These are phyloP conservation scores for Amaranthus hypochondriacus DNA, from an alignment of 148 eudicot species.

Conservation along the genomic window DNA sequence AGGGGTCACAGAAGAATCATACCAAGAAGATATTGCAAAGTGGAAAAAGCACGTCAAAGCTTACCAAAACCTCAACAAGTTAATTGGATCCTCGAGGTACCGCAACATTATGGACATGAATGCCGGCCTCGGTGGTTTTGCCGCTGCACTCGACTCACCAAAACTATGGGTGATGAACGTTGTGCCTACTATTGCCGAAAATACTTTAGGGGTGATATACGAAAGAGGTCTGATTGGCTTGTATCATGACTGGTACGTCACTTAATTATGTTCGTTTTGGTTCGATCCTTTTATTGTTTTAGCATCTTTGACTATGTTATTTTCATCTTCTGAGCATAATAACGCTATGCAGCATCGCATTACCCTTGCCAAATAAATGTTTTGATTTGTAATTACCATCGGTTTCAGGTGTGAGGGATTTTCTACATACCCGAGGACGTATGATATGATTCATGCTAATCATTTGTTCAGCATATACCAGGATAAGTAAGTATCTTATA, in stretches of 20 bases:
- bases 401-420: slow-evolving; percentile 68
- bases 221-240: slow-evolving; percentile 84
- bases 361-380: neutral
- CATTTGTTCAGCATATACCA: slow-evolving; percentile 65
- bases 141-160: slow-evolving; percentile 67
- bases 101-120: slow-evolving; percentile 89
- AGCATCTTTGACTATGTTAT: neutral
- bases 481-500: slow-evolving; percentile 48
- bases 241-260: slow-evolving; percentile 72
- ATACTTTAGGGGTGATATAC: slow-evolving; percentile 64
- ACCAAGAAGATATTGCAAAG: slow-evolving; percentile 43
- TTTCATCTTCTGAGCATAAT: too few species aligned
- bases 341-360: too few species aligned
- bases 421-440: slow-evolving; percentile 79
- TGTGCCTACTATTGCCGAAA: slow-evolving; percentile 59
- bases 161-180: slow-evolving; percentile 83
- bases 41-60: slow-evolving; percentile 67
- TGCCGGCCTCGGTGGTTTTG: slow-evolving; percentile 77
- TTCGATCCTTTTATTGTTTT: neutral
- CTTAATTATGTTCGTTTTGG: neutral
- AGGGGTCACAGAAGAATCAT: slow-evolving; percentile 52
- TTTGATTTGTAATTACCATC: neutral
- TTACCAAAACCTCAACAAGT: slow-evolving; percentile 48
- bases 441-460: slow-evolving; percentile 67
- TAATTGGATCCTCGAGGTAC: slow-evolving; percentile 52